phyloP scores from a whole-genome alignment of 805 yeast genomes.

The Lipomyces chichibuensis region DNA sequence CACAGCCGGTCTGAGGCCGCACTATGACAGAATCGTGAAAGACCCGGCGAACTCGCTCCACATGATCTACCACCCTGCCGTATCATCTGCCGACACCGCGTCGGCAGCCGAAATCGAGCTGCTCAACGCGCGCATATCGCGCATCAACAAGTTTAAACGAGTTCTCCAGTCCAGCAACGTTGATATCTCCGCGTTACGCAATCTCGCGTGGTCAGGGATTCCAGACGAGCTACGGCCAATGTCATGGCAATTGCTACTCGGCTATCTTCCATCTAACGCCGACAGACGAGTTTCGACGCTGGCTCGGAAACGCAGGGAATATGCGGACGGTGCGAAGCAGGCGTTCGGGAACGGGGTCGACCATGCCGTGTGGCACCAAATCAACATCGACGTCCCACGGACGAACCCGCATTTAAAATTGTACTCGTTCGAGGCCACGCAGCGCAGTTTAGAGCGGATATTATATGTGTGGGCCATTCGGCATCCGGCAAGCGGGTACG shows the following conservation, averaged over 20 bases:
- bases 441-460: constrained; percentile 75
- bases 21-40: constrained; percentile 45
- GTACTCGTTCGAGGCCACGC: constrained; percentile 71
- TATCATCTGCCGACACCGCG: constrained; percentile 22
- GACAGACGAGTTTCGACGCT: constrained; percentile 72
- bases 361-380: constrained; percentile 90
- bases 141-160: constrained; percentile 67
- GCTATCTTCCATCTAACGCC: constrained; percentile 85
- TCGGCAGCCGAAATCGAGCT: constrained; percentile 54
- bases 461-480: constrained; percentile 92
- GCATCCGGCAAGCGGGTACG: constrained; percentile 97
- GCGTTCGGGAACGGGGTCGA: constrained; percentile 65
- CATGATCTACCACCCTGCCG: constrained; percentile 36
- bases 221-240: constrained; percentile 79
- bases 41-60: constrained; percentile 45
- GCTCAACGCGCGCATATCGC: constrained; percentile 60
- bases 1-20: constrained; percentile 30
- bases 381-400: constrained; percentile 90
- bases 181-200: constrained; percentile 69
- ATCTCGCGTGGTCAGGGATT: constrained; percentile 92
- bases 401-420: constrained; percentile 84
- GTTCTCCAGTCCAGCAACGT: constrained; percentile 59
- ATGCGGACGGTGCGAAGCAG: constrained; percentile 70
- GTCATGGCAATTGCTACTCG: constrained; percentile 87
- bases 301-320: constrained; percentile 82